A percentile compares a stretch with the other conserved stretches of the same genome.
These are phyloP conservation scores for Colletotrichum filicis DNA, from an alignment of 2,329 filamentous ascomycete species.

Conservation along the genomic window DNA sequence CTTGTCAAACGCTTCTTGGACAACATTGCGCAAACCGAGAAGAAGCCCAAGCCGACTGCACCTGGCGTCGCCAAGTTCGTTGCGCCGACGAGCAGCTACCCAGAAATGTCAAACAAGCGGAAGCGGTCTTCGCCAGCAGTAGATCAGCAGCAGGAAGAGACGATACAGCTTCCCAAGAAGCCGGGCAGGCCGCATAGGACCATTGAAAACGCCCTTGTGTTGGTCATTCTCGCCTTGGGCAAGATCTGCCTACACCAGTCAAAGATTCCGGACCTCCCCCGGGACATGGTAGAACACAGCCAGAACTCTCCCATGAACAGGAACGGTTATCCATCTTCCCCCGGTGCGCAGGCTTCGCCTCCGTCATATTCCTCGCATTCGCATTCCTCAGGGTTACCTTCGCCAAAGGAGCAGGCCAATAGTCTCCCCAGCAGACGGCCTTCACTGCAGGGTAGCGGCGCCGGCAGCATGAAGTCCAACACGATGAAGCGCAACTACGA, in stretches of 20 bases:
- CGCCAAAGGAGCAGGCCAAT: conserved; percentile 63
- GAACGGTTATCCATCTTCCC: conserved; percentile 64
- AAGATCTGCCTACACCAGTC: conserved; percentile 76
- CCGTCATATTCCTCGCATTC: conserved; percentile 55
- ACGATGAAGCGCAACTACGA: conserved; percentile 75
- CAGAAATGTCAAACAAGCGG: conserved; percentile 53
- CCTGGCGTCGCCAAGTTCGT: conserved; percentile 44
- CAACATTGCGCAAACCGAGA: conserved; percentile 48
- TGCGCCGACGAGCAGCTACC: conserved; percentile 25
- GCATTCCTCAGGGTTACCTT: conserved; percentile 61
- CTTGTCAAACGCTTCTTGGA: conserved; percentile 66
- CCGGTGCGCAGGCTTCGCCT: conserved; percentile 62
- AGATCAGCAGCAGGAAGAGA: conserved; percentile 26
- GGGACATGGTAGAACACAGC: conserved; percentile 48
- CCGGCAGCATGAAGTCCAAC: neutral
- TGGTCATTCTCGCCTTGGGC: conserved; percentile 86
- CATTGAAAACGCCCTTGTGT: conserved; percentile 82
- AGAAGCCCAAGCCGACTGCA: conserved; percentile 26
- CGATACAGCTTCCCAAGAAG: conserved; percentile 41
- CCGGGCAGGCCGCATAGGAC: conserved; percentile 69
- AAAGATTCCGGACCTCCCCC: conserved; percentile 63
- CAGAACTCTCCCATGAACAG: conserved; percentile 49
- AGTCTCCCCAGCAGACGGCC: conserved; percentile 56
- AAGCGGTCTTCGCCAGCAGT: conserved; percentile 64
- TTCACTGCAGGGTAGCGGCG: conserved; percentile 58